Base-by-base conservation (phyloP, 2,329 filamentous ascomycete species). In the Stemphylium lycopersici region DNA sequence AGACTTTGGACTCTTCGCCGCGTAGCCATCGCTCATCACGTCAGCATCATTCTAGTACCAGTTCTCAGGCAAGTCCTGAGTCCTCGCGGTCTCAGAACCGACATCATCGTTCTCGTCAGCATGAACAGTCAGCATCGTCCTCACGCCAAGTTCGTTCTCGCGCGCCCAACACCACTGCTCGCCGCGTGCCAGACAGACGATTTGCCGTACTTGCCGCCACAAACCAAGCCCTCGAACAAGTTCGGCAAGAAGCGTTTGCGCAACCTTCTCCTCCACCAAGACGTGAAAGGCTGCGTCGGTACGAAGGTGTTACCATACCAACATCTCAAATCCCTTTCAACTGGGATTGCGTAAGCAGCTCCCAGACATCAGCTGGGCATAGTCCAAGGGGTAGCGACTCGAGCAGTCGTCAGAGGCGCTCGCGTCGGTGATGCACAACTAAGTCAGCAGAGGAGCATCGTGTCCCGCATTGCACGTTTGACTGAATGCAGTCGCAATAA, bases 161-260 rank as follows among this genome's bases (percentile, higher is more conserved):
- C 3, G 71, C 70, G 16, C 70, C 72, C 10, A 75, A 75, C 56
- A 72, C 67, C 11, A 50, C 67, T 33, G 71, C 63, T 15, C 68
- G 64, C 24, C 71, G 72, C 38, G 59, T 67, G 7, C 72, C 72
- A n/a, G 72, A 75, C 37, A 57, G 71, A 8, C 68, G 72, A n/a
- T 75, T 75, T 38, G 72, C 72, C 24, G 72, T 75, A 1, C 66
- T 73, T 13, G 72, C 72, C 37, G 72, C 72, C 5, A 75, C 72
- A 3, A 74, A 74, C 37, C 67, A 69, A 34, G 72, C 72, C 6
- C 66, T 74, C 4, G 72, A 75, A 39, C 64, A 71, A 15, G 60
- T 75, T 2, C 61, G 72, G 2, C 68, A 69, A 7, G 72, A 75
- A 55, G 72, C 72, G 0, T 74, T 75, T 61, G 59, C 69, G 15